phyloP scores from a whole-genome alignment of 148 eudicot genomes.

The Chenopodium berlandieri region DNA sequence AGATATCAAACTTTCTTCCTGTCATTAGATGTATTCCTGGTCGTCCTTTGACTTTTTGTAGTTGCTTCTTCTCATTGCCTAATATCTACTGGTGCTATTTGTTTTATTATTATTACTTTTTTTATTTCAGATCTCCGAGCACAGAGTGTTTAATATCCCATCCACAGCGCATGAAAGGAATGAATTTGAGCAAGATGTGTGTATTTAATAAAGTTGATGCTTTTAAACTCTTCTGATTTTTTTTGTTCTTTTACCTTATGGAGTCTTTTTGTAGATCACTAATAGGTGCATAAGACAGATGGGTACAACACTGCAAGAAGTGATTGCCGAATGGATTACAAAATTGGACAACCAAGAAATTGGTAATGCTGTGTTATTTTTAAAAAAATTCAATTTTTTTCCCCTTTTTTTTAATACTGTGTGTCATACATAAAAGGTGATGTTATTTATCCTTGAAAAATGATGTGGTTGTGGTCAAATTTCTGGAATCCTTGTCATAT shows the following conservation, averaged over 20 bases:
- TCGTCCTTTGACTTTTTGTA: background rate
- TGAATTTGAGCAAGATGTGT: slow-evolving; percentile 75
- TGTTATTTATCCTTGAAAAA: background rate
- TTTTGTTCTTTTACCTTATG: background rate
- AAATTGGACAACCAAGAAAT: slow-evolving; percentile 63
- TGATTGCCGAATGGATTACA: slow-evolving; percentile 60
- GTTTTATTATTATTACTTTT: no score
- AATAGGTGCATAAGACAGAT: slow-evolving; percentile 65
- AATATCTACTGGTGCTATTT: slow-evolving; percentile 13
- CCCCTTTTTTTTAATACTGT: background rate
- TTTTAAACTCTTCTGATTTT: background rate
- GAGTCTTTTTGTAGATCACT: slow-evolving; percentile 56
- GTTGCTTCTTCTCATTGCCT: background rate
- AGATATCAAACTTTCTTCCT: background rate
- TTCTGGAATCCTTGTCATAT: background rate
- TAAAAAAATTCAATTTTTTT: no score
- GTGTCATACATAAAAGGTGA: background rate
- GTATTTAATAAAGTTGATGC: slow-evolving; percentile 2
- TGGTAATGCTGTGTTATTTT: slow-evolving; percentile 39
- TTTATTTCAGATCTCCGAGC: slow-evolving; percentile 58
- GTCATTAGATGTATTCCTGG: background rate
- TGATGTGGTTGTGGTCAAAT: background rate
- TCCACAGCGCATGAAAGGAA: slow-evolving; percentile 68
- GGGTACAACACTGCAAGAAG: slow-evolving; percentile 69
- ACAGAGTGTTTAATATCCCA: slow-evolving; percentile 51